phyloP scores from a whole-genome alignment of 108 stramenopile genomes.

The Nannochloropsis salina region DNA sequence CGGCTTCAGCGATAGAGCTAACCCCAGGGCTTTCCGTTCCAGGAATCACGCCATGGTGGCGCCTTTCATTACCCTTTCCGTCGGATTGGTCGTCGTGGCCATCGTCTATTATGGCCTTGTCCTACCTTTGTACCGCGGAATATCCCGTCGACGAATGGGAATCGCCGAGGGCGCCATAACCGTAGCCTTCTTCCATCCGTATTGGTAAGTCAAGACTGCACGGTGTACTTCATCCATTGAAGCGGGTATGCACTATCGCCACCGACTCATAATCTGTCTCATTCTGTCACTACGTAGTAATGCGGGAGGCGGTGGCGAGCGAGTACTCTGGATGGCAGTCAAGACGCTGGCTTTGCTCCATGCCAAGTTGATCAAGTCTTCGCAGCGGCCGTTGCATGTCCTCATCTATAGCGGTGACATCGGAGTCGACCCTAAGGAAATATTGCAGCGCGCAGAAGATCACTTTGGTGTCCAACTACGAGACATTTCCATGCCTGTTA shows the following conservation, averaged over 20 bases:
- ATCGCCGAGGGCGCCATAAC: slow-evolving; percentile 23
- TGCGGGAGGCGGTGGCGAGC: slow-evolving; percentile 90
- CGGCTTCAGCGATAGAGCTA: too few species aligned
- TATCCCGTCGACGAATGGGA: slow-evolving; percentile 27
- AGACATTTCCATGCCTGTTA: slow-evolving; percentile 39
- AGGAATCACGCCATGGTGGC: background rate
- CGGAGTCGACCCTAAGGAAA: slow-evolving; percentile 40
- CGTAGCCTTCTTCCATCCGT: slow-evolving; percentile 43
- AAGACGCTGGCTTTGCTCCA: slow-evolving; percentile 61
- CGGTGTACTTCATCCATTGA: background rate
- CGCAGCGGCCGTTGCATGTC: slow-evolving; percentile 26
- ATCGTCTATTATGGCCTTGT: background rate
- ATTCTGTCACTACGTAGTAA: slow-evolving; percentile 22
- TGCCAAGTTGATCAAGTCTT: slow-evolving; percentile 30
- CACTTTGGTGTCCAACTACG: slow-evolving; percentile 51
- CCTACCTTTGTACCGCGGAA: background rate
- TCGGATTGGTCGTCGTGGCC: background rate
- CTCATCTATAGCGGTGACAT: slow-evolving; percentile 80
- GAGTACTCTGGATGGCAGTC: slow-evolving; percentile 90
- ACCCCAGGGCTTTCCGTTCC: too few species aligned
- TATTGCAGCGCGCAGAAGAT: slow-evolving; percentile 30
- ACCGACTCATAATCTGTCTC: too few species aligned
- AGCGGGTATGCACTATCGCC: background rate
- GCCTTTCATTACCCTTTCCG: background rate
- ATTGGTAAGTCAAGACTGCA: background rate